A percentile compares a stretch with the other conserved stretches of the same genome.
These are phyloP conservation scores for Cyberlindnera galapagoensis DNA, from an alignment of 805 yeast genomes.

Conservation along the genomic window DNA sequence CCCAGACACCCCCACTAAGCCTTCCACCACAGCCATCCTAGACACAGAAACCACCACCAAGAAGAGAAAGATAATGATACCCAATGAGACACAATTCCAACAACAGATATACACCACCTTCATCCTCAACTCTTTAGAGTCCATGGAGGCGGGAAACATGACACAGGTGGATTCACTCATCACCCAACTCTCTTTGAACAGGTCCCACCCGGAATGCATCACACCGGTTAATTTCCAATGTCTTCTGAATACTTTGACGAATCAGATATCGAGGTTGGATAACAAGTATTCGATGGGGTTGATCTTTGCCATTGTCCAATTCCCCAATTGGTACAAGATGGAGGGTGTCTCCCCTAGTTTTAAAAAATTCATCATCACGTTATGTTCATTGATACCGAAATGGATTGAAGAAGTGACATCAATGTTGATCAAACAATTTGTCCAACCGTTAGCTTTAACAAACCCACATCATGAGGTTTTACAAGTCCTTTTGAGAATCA, in stretches of 20 bases:
- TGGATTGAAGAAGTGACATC: slow-evolving; percentile 84
- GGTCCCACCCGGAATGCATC: slow-evolving; percentile 46
- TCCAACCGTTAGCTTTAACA: slow-evolving; percentile 25
- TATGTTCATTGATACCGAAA: slow-evolving; percentile 81
- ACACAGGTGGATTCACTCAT: slow-evolving; percentile 54
- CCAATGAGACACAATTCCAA: no score
- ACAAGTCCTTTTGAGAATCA: slow-evolving; percentile 54
- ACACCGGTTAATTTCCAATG: slow-evolving; percentile 44
- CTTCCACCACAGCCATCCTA: no score
- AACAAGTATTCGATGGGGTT: slow-evolving; percentile 41
- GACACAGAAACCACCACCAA: no score
- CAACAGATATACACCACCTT: no score
- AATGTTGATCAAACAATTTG: slow-evolving; percentile 60
- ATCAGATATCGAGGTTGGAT: slow-evolving; percentile 60
- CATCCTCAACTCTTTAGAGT: no score
- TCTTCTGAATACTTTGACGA: slow-evolving; percentile 51
- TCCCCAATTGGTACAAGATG: slow-evolving; percentile 53
- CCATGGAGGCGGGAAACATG: no score
- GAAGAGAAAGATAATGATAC: no score
- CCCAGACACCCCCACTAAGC: no score
- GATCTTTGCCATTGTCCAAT: slow-evolving; percentile 54
- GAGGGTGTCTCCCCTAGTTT: slow-evolving; percentile 46
- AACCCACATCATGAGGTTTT: slow-evolving; percentile 60
- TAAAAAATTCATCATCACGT: slow-evolving; percentile 65
- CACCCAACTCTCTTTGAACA: slow-evolving; percentile 49